A percentile compares a stretch with the other conserved stretches of the same genome.
These are phyloP conservation scores for Gynochthodes officinalis DNA, from an alignment of 257 asterid species.

Conservation along the genomic window DNA sequence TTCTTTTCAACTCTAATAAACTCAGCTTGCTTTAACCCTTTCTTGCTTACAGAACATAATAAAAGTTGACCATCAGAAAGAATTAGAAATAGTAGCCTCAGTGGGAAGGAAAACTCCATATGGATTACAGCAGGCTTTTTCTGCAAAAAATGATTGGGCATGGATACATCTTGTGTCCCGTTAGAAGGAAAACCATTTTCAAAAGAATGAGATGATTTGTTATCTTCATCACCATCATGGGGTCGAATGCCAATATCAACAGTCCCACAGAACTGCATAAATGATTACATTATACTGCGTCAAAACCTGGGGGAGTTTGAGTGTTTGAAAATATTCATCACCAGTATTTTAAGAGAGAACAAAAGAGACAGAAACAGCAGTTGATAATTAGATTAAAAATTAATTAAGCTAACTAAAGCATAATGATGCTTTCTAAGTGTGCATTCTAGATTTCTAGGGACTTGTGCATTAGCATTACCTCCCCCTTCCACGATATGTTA, in stretches of 20 bases:
- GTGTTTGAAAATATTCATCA: background rate
- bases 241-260: slow-evolving; percentile 50
- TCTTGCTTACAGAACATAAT: slow-evolving; percentile 83
- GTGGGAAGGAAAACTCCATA: slow-evolving; percentile 60
- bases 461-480: slow-evolving; percentile 47
- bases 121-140: slow-evolving; percentile 59
- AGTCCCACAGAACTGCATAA: slow-evolving; percentile 75
- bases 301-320: background rate
- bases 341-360: background rate
- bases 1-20: slow-evolving; percentile 63
- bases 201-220: slow-evolving; percentile 43
- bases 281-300: slow-evolving; percentile 8
- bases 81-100: slow-evolving; percentile 71
- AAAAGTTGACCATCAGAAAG: slow-evolving; percentile 76
- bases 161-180: slow-evolving; percentile 39
- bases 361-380: background rate
- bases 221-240: slow-evolving; percentile 39
- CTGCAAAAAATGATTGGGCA: slow-evolving; percentile 30
- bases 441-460: background rate
- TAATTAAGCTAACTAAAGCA: background rate
- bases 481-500: slow-evolving; percentile 99
- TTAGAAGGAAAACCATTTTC: slow-evolving; percentile 59
- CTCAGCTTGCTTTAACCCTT: slow-evolving; percentile 72
- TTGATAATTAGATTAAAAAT: background rate
- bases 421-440: background rate